Base-by-base conservation (phyloP, 805 yeast genomes). In the Candida qinlingensis region DNA sequence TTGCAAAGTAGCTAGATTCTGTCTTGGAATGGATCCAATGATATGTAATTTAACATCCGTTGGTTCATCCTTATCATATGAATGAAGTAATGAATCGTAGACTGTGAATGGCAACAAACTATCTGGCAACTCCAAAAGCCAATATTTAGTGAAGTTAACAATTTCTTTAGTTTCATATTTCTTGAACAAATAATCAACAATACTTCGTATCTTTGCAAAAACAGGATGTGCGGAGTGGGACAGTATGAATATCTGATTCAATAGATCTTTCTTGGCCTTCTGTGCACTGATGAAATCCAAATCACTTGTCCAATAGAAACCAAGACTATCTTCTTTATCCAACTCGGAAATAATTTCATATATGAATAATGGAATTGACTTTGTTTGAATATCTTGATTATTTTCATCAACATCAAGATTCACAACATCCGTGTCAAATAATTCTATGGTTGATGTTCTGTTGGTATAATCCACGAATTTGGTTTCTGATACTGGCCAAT, bases 101-200 rank as follows among this genome's bases (percentile, higher is more conserved):
- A 59, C 50, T 1, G 58, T 54, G 48, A 64, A 63, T 1, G 81
- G 77, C 4, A 79, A 67, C 28, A 81, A 60, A 29, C 85, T 74
- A 54, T 80, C 84, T 0, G 85, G 85, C 37, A 81, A 61, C 55
- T 81, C 87, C 63, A 81, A 63, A 33, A 81, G 67, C 70, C 79
- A 80, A 33, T 77, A 59, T 56, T 80, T 80, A 49, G 80, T 64
- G 19, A 78, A 66, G 46, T 74, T 72, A 5, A 67, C 46, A 48
- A 69, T 55, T 36, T 58, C 62, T 7, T 39, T 43, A 0, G 52
- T 26, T 4, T 44, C 30, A 28, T 40, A 41, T 9, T 41, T 44
- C 13, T 51, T 52, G 36, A 54, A 56, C 9, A 58, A 9, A 5
- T 27, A 35, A 7, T 44, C 50, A 12, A 53, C 50, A 10, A 54